Evolutionary conservation across 2,329 filamentous ascomycete genomes (phyloP), one percentile per base, ranked within the genome.

Genomic region (Apiospora rasikravindrae): DNA sequence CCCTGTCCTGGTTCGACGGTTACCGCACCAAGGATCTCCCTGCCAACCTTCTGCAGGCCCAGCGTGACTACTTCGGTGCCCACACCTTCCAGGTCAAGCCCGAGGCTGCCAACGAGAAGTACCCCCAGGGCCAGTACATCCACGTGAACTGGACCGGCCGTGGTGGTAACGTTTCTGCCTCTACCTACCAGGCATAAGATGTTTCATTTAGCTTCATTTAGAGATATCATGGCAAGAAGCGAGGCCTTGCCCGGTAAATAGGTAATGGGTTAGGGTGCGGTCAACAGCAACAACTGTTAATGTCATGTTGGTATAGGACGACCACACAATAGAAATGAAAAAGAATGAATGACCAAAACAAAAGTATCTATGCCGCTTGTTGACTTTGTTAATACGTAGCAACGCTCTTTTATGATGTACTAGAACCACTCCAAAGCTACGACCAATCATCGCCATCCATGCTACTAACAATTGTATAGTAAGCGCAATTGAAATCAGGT

Each of bases 91-190:
- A 88, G 80, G 90, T 96, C 86, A 96, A 96, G 92, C 93, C 94
- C 74, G 93, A 96, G 86, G 81, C 79, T 77, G 93, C 93, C 78
- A 93, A 81, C 84, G 90, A 88, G 72, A 95, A 94, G 86, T 97
- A 97, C 88, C 92, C 92, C 77, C 90, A 88, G 79, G 94, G 92
- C 84, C 87, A 95, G 87, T 91, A 98, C 84, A 96, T 96, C 83
- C 96, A 99, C 90, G 95, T 98, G 85, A 99, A 99, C 94, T 99
- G 96, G 96, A 99, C 96, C 79, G 96, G 96, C 80, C 93, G 96
- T 84, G 96, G 96, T 83, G 96, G 96, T 82, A 96, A 98, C 83
- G 93, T 99, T 77, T 98, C 95, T 79, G 96, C 96, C 80, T 98
- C 95, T 70, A 98, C 95, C 78, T 99, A 99, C 90, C 93, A 95